Base-by-base conservation (phyloP, 208 protist genomes). In the Leishmania tropica region DNA sequence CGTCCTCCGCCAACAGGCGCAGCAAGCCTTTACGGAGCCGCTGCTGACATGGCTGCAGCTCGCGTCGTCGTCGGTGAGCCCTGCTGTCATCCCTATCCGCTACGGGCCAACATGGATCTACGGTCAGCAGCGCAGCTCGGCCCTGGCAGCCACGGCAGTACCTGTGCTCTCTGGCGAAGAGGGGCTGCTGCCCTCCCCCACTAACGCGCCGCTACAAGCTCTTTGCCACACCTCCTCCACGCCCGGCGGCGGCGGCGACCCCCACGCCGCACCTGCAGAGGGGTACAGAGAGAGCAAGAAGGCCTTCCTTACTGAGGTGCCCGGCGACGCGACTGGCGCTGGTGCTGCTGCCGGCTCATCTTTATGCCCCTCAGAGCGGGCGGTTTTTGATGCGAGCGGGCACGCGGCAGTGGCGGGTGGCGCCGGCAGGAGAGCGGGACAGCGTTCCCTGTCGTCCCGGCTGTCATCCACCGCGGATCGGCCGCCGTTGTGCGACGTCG, bases 11-110 rank as follows among this genome's bases (percentile, higher is more conserved):
- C 62, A 82, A 45, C 82, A 85, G 74, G 67, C 56, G 21, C 45
- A 7, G 37, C 70, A 31, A 58, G 74, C 78, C 51, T 81, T 85
- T 54, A 31, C n/a, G 10, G 73, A 85, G 78, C 82, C 82, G 72
- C 78, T 31, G 42, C 82, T 85, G 11, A 19, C 45, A n/a, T 64
- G 37, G 76, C 7, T 6, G 7, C 77, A 31, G 21, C 10, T 40
- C 64, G 47, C 31, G 64, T 21, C 62, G 42, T 58, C 45, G 64
- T 40, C 7, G 47, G 48, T 28, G 53, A 53, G 19, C 24, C 21
- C 64, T 19, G 21, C 56, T 21, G 19, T 2, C 31, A 24, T 28
- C 31, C 17, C 48, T 31, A 8, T n/a, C n/a, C n/a, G 4, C 51
- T 31, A 8, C 45, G 35, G 19, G 51, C 4, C 51, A 1, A 24